Evolutionary conservation across 176 grass and related monocot species (phyloP), one percentile per base, ranked within the genome.

Genomic region (Zizania latifolia): DNA sequence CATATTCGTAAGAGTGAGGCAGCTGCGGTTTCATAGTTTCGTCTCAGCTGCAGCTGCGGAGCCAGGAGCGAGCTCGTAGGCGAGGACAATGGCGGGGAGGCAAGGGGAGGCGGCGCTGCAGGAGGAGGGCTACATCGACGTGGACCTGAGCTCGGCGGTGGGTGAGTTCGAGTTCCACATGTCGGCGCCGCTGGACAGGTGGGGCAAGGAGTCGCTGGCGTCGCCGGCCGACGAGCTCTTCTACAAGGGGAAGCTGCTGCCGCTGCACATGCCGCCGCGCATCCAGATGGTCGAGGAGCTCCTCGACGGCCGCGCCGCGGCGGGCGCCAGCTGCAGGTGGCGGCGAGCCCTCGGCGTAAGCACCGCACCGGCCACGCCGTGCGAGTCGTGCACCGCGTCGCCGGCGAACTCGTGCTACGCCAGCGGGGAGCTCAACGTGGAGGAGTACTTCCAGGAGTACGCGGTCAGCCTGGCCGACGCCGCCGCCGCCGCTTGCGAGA

Each of bases 231-330:
- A 97, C 55, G 86, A 97, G 81, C 90, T 93, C 65, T 97, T 97
- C 84, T 93, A 93, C 90, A 91, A 97, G 73, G 94, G 94, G 0
- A 91, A 91, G 78, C 86, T 97, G 48, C 90, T 97, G 44, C 94
- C 94, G 31, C 88, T 97, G 57, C 94, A 93, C 83, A n/a, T n/a
- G n/a, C n/a, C n/a, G n/a, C n/a, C n/a, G n/a, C n/a, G n/a, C n/a
- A n/a, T n/a, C n/a, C n/a, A n/a, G n/a, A n/a, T n/a, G n/a, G n/a
- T n/a, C n/a, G n/a, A n/a, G n/a, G n/a, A n/a, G n/a, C n/a, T n/a
- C n/a, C n/a, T n/a, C n/a, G n/a, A n/a, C n/a, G n/a, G n/a, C n/a
- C n/a, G n/a, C n/a, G n/a, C n/a, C n/a, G n/a, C n/a, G n/a, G n/a
- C n/a, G n/a, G n/a, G n/a, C n/a, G n/a, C n/a, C n/a, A n/a, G n/a